Conservation (phyloP, 225 moss, liverwort and hornwort genomes). For the Polytrichum commune region DNA sequence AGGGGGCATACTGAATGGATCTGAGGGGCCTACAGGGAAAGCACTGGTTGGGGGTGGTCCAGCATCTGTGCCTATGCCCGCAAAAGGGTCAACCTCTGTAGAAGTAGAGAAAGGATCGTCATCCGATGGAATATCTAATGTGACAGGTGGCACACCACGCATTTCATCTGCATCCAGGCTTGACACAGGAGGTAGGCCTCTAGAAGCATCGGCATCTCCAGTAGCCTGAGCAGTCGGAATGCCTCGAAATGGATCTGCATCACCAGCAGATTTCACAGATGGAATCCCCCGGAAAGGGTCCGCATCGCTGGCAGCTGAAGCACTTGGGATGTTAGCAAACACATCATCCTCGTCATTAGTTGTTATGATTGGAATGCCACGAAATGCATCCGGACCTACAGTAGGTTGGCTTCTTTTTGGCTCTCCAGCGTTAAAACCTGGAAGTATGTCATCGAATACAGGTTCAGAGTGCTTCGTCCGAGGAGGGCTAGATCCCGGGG, state of each 20-base stretch:
- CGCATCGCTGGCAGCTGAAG: constrained; percentile 17
- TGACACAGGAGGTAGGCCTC: constrained; percentile 17
- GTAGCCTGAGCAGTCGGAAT: constrained; percentile 7
- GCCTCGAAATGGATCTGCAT: constrained; percentile 24
- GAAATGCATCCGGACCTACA: constrained; percentile 41
- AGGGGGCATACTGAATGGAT: constrained; percentile 58
- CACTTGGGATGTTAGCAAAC: constrained; percentile 31
- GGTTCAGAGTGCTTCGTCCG: constrained; percentile 40
- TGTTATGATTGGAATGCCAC: constrained; percentile 40
- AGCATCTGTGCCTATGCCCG: constrained; percentile 32
- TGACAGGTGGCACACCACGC: constrained; percentile 22
- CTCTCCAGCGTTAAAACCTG: constrained; percentile 40
- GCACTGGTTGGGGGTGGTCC: constrained; percentile 17
- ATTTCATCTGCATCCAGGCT: constrained; percentile 5
- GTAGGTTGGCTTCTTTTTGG: constrained; percentile 10
- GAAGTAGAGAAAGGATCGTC: constrained; percentile 40
- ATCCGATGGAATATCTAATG: constrained; percentile 16
- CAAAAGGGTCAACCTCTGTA: constrained; percentile 42
- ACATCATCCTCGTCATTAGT: constrained; percentile 36
- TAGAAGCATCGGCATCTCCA: constrained; percentile 43
- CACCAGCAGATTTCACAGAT: constrained; percentile 12
- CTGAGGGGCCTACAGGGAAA: constrained; percentile 41
- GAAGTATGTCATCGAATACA: constrained; percentile 57
- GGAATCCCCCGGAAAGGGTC: constrained; percentile 36
- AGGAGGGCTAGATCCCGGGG: constrained; percentile 37